phyloP scores from a whole-genome alignment of 129 eudicot genomes.

The Saussurea involucrata region DNA sequence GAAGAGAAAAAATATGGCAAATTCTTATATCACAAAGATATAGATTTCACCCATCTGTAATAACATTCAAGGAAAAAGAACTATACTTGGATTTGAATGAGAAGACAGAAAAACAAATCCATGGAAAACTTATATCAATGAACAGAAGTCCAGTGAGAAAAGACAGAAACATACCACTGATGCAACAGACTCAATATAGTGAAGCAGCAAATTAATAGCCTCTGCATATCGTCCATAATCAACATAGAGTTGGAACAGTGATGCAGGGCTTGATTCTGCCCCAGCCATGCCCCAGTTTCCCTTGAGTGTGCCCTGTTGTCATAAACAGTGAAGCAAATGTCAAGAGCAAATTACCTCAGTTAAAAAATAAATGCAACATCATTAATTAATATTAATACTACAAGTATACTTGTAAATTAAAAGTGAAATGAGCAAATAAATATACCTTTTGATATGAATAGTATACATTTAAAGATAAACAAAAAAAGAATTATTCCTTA shows the following conservation, averaged over 20 bases:
- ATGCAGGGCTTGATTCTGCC: constrained; percentile 74
- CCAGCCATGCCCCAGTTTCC: constrained; percentile 85
- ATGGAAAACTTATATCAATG: neutral
- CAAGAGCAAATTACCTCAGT: neutral
- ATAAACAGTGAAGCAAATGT: neutral
- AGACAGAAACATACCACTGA: constrained; percentile 49
- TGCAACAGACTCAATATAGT: constrained; percentile 66
- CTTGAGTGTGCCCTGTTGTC: constrained; percentile 51
- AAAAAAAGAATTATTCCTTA: neutral
- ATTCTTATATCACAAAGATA: no score
- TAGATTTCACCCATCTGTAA: neutral
- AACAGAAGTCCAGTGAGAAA: neutral
- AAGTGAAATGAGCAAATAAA: neutral
- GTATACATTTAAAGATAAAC: neutral
- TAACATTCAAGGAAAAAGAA: neutral
- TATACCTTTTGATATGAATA: no score
- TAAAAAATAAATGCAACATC: neutral
- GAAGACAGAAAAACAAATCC: neutral
- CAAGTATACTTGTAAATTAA: neutral
- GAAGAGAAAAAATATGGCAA: no score
- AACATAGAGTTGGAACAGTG: constrained; percentile 72
- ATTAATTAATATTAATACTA: neutral
- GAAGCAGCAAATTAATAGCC: constrained; percentile 72
- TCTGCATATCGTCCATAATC: constrained; percentile 81
- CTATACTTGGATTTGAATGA: neutral